Evolutionary conservation across 2,329 filamentous ascomycete genomes (phyloP).

Genomic region (Xylaria sp.): DNA sequence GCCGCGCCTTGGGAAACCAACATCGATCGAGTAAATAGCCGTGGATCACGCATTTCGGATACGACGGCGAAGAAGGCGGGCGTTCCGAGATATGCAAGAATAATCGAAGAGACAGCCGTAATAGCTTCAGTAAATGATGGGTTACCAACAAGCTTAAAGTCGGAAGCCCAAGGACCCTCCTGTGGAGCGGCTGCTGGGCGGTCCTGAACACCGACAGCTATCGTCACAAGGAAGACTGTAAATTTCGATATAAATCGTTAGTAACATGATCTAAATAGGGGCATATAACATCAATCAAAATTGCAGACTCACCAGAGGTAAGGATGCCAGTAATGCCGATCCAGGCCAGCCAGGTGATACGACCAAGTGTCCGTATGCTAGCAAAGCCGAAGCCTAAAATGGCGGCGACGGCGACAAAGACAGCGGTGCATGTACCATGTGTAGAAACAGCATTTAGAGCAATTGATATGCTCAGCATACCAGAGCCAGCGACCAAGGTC

Average conservation of each 20-base stretch:
- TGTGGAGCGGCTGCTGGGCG: slow-evolving; percentile 36
- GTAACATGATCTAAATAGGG: not conserved
- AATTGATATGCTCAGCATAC: slow-evolving; percentile 49
- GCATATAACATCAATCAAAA: not conserved
- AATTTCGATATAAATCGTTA: too few species aligned
- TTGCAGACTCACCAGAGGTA: slow-evolving; percentile 12
- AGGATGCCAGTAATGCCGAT: slow-evolving; percentile 40
- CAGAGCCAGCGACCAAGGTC: slow-evolving; percentile 43
- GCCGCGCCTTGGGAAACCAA: slow-evolving; percentile 37
- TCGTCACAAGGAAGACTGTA: slow-evolving; percentile 37
- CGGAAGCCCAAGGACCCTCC: slow-evolving; percentile 33
- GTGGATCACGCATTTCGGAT: too few species aligned
- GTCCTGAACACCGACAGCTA: slow-evolving; percentile 42
- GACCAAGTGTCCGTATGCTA: slow-evolving; percentile 42
- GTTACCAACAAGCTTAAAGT: slow-evolving; percentile 39
- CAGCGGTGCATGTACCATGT: slow-evolving; percentile 48
- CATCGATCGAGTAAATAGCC: slow-evolving; percentile 37
- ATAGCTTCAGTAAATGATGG: slow-evolving; percentile 42
- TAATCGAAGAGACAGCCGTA: slow-evolving; percentile 40
- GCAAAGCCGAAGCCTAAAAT: slow-evolving; percentile 33
- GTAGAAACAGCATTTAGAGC: slow-evolving; percentile 48
- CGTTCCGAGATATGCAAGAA: slow-evolving; percentile 47
- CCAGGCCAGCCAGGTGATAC: slow-evolving; percentile 45
- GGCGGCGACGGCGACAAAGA: slow-evolving; percentile 47
- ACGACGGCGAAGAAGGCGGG: slow-evolving; percentile 44